Base-by-base conservation (phyloP, 306 rosid genomes). In the Arachis hypogaea region DNA sequence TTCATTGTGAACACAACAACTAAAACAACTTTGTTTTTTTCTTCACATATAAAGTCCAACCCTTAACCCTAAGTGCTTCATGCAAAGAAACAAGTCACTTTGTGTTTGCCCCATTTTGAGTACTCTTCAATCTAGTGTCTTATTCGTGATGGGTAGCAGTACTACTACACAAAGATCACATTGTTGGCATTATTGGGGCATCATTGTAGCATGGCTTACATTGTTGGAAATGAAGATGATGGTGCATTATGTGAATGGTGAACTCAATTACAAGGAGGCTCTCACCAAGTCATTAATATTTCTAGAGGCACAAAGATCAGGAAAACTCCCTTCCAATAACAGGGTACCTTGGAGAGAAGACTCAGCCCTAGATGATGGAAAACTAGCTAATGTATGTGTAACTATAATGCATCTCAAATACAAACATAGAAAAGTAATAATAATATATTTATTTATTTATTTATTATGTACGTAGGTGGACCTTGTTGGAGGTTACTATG, bases 281-380 rank as follows among this genome's bases (percentile, higher is more conserved):
- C 96, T 94, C 43, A 80, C 87, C 47, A 94, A 89, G 72, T 86
- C 98, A 55, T 56, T 94, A 40, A 75, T 94, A n/a, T 94, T 91
- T 84, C 78, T 91, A 1, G 98, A 94, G 76, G 96, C 96, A 18
- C 98, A 94, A 84, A 71, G 98, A 43, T 94, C 98, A n/a, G 98
- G 98, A n/a, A 94, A 89, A 59, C 93, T 94, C 50, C 97, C 98
- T 63, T 51, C 85, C 14, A 83, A 62, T 69, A 76, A 85, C 8
- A 83, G 97, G 76, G 83, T 79, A 0, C 66, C 96, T 28, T 94
- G 98, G 98, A 84, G 98, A 84, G 97, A 93, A 47, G 97, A 94
- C 81, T 94, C 98, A 0, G 97, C 83, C 5, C 88, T 94, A 0
- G 85, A 91, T 8, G 98, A 91, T 9, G 98, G 98, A 11, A 81